These are phyloP conservation scores for Metschnikowia shivogae DNA, from an alignment of 805 yeast species.

Conservation along the genomic window DNA sequence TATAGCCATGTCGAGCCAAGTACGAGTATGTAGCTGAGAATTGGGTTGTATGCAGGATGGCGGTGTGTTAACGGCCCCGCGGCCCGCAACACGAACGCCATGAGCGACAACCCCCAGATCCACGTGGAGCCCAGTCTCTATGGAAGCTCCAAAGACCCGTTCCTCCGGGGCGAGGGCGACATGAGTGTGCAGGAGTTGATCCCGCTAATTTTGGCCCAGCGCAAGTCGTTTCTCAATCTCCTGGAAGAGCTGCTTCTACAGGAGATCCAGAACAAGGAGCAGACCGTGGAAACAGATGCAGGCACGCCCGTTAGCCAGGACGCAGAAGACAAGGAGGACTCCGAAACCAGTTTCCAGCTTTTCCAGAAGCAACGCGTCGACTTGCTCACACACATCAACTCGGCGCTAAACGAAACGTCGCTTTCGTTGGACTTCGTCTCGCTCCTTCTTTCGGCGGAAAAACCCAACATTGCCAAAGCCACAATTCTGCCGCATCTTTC, in stretches of 20 bases:
- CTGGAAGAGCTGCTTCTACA: slow-evolving; percentile 51
- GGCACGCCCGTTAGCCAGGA: background rate
- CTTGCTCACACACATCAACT: slow-evolving; percentile 47
- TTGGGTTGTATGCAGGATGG: background rate
- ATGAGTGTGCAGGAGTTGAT: slow-evolving; percentile 52
- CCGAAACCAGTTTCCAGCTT: slow-evolving; percentile 24
- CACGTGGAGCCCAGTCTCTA: slow-evolving; percentile 27
- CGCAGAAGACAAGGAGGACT: slow-evolving; percentile 15
- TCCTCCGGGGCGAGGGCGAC: slow-evolving; percentile 38
- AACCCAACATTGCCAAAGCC: slow-evolving; percentile 82
- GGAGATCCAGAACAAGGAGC: slow-evolving; percentile 35
- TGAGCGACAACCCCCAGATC: slow-evolving; percentile 15
- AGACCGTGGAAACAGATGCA: slow-evolving; percentile 5
- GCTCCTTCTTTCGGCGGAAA: slow-evolving; percentile 67
- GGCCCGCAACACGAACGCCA: background rate
- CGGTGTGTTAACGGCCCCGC: background rate
- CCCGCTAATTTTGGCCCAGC: slow-evolving; percentile 54
- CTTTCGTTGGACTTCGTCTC: slow-evolving; percentile 85
- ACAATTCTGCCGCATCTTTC: slow-evolving; percentile 85
- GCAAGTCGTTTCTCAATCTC: slow-evolving; percentile 55
- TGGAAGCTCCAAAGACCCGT: slow-evolving; percentile 34
- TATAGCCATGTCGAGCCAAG: background rate
- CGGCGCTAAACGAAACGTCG: slow-evolving; percentile 86
- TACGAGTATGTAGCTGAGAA: too few relatives aligned
- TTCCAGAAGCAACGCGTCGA: slow-evolving; percentile 51